These are phyloP conservation scores for Voacanga thouarsii DNA, from an alignment of 257 asterid species.

Conservation along the genomic window DNA sequence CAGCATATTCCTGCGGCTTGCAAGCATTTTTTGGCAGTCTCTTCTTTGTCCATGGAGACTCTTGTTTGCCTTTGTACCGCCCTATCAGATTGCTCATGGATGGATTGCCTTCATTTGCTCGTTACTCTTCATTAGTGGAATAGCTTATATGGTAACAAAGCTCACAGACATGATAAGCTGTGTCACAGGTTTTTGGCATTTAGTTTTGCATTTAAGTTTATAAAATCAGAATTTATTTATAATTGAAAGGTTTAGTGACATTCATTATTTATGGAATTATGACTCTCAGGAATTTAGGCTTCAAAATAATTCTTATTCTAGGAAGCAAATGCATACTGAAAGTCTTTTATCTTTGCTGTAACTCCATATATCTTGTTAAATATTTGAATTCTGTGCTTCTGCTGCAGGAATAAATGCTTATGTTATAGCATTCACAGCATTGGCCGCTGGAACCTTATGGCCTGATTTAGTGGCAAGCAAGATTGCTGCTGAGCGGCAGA, in stretches of 20 bases:
- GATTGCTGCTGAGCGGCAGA: conserved; percentile 93
- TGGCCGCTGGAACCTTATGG: conserved; percentile 95
- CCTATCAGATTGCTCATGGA: conserved; percentile 88
- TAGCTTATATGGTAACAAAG: conserved; percentile 78
- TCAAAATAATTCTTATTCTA: background rate
- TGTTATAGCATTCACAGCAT: conserved; percentile 81
- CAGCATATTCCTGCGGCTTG: conserved; percentile 32
- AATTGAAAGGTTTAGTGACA: background rate
- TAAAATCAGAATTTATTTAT: background rate
- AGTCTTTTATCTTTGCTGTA: background rate
- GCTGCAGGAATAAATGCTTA: conserved; percentile 70
- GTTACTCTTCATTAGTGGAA: conserved; percentile 69
- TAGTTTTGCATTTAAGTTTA: background rate
- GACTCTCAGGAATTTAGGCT: too few species aligned
- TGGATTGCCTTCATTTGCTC: conserved; percentile 86
- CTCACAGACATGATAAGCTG: conserved; percentile 85
- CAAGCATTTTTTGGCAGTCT: conserved; percentile 54
- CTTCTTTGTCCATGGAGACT: conserved; percentile 82
- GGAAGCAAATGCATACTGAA: background rate
- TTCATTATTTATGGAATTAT: background rate
- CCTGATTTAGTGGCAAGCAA: conserved; percentile 97
- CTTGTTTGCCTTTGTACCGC: conserved; percentile 83
- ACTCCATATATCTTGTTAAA: background rate
- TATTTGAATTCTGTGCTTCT: background rate
- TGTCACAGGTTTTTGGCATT: conserved; percentile 53